Evolutionary conservation across 1,284 basidiomycete genomes (phyloP).

Genomic region (Hemileia vastatrix): DNA sequence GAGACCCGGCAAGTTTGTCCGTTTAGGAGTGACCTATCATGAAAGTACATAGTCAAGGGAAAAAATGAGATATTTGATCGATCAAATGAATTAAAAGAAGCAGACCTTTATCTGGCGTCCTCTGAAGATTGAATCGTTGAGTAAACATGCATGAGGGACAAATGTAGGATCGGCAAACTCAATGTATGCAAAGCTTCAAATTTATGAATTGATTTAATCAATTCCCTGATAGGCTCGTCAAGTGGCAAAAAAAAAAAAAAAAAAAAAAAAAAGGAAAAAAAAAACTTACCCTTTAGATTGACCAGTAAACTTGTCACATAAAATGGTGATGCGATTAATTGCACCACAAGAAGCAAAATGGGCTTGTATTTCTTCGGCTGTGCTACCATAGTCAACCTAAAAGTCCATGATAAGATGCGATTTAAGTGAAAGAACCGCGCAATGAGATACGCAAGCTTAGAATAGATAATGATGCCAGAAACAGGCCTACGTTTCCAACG

Average conservation of each 20-base stretch:
- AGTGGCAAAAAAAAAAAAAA: background rate
- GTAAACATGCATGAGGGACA: constrained; percentile 81
- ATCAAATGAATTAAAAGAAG: constrained; percentile 18
- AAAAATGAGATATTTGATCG: background rate
- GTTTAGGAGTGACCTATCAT: constrained; percentile 73
- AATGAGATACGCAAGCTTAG: background rate
- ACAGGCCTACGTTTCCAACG: constrained; percentile 84
- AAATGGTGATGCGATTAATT: constrained; percentile 97
- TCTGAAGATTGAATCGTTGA: constrained; percentile 91
- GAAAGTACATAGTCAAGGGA: constrained; percentile 1
- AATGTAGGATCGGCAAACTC: constrained; percentile 94
- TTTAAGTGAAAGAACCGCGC: background rate
- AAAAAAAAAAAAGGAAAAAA: background rate
- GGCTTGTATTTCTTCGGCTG: constrained; percentile 94
- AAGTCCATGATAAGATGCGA: background rate
- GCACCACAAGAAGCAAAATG: constrained; percentile 97
- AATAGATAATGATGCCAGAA: constrained; percentile 1
- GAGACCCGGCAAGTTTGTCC: constrained; percentile 86
- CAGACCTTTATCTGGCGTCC: constrained; percentile 81
- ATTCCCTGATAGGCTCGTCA: too few relatives aligned
- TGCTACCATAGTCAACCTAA: constrained; percentile 94
- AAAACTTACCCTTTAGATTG: constrained; percentile 86
- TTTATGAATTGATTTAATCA: too few relatives aligned
- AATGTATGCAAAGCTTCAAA: constrained; percentile 82
- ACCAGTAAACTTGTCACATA: constrained; percentile 99